Percentiles rank a stretch among this genome's conserved stretches.
phyloP scores from a whole-genome alignment of 225 moss, liverwort and hornwort species.

The Asterella californica region DNA sequence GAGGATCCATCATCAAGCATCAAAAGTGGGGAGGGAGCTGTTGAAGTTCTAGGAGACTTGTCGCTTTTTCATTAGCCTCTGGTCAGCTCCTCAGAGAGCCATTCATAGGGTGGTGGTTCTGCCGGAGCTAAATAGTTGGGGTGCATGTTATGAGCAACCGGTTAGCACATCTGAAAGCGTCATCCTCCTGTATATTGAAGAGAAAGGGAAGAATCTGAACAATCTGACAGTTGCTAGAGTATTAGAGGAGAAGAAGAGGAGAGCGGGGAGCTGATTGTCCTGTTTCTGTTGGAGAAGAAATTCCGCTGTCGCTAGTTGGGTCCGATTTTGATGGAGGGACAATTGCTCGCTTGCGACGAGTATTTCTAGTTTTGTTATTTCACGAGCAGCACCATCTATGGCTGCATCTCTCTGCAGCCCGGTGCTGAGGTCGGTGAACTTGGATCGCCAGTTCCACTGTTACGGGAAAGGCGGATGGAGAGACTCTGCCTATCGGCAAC shows the following conservation, averaged over 20 bases:
- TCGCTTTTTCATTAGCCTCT: not conserved
- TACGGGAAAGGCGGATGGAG: not conserved
- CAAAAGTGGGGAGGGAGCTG: not conserved
- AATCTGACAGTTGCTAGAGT: no score
- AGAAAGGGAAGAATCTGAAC: not conserved
- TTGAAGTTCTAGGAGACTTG: not conserved
- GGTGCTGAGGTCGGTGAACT: slow-evolving; percentile 16
- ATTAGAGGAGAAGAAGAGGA: not conserved
- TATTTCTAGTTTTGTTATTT: not conserved
- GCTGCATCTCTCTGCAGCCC: slow-evolving; percentile 28
- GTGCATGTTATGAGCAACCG: not conserved
- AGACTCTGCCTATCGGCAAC: not conserved
- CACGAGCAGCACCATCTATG: slow-evolving; percentile 23
- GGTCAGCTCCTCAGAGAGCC: not conserved
- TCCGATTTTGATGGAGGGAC: slow-evolving; percentile 9
- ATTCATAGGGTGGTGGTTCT: not conserved
- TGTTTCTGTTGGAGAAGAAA: not conserved
- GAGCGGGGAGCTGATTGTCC: not conserved
- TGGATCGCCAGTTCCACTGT: slow-evolving; percentile 1
- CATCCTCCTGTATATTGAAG: not conserved
- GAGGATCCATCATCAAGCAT: not conserved
- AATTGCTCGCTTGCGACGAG: not conserved
- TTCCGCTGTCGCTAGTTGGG: not conserved
- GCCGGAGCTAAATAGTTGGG: not conserved
- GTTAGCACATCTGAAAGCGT: not conserved